These are phyloP conservation scores for Geranomyces variabilis DNA, from an alignment of 192 early-diverging fungal genomes.

Conservation along the genomic window DNA sequence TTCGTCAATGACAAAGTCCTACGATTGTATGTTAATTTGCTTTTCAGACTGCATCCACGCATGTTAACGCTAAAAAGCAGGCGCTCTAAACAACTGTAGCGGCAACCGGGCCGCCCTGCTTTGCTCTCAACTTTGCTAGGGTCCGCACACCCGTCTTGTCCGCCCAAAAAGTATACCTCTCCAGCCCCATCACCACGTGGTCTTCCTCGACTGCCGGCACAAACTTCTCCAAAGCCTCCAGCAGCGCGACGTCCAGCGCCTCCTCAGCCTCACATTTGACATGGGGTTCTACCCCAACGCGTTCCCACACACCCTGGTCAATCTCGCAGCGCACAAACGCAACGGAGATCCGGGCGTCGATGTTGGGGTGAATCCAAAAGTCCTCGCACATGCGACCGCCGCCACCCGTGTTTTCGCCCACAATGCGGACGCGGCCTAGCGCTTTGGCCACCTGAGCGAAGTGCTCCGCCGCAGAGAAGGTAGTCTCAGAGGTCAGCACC, in stretches of 20 bases:
- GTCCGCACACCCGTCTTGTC: background rate
- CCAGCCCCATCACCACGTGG: background rate
- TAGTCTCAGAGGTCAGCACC: background rate
- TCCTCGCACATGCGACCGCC: conserved; percentile 5
- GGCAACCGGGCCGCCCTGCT: too few relatives aligned
- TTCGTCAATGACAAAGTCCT: too few relatives aligned
- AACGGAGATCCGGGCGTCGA: background rate
- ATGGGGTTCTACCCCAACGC: conserved; percentile 3
- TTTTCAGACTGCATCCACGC: too few relatives aligned
- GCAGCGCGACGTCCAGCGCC: conserved; percentile 7
- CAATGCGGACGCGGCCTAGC: background rate
- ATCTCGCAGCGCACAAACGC: background rate
- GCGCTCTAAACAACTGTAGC: too few relatives aligned
- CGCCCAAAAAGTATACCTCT: background rate
- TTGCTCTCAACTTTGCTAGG: background rate
- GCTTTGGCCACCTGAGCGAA: conserved; percentile 2
- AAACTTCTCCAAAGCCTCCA: background rate
- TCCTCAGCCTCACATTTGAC: background rate
- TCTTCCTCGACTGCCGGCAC: background rate
- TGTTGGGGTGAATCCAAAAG: background rate
- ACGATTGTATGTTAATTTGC: too few relatives aligned
- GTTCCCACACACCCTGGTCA: background rate
- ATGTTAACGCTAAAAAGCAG: too few relatives aligned
- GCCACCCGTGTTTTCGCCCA: conserved; percentile 12
- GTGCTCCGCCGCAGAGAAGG: background rate